Conservation (phyloP, 2,329 filamentous ascomycete genomes). For the Hypoxylon sp. region DNA sequence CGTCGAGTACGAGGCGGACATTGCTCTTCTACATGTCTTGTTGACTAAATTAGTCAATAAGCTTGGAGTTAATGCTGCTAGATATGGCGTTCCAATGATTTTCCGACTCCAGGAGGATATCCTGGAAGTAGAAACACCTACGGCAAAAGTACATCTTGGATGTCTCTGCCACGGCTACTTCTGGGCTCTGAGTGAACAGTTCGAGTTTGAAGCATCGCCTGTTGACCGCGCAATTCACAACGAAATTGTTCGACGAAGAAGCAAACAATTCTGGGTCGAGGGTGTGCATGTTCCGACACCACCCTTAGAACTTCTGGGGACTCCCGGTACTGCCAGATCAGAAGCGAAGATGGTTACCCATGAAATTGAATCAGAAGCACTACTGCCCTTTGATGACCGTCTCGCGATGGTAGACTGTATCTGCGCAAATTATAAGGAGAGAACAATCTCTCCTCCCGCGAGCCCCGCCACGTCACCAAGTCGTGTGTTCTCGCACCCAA, state of each 20-base stretch:
- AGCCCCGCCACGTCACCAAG: slow-evolving; percentile 80
- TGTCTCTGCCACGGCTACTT: slow-evolving; percentile 92
- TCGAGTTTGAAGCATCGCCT: slow-evolving; percentile 79
- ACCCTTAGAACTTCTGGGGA: slow-evolving; percentile 72
- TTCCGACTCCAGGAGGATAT: slow-evolving; percentile 90
- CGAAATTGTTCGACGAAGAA: slow-evolving; percentile 82
- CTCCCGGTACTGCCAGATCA: slow-evolving; percentile 62
- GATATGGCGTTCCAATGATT: slow-evolving; percentile 88
- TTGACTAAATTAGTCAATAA: slow-evolving; percentile 80
- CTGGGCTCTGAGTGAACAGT: slow-evolving; percentile 82
- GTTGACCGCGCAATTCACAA: slow-evolving; percentile 80
- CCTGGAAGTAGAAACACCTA: slow-evolving; percentile 73
- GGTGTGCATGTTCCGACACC: slow-evolving; percentile 79
- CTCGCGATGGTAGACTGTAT: slow-evolving; percentile 81
- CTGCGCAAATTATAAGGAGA: slow-evolving; percentile 77
- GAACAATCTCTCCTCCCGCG: slow-evolving; percentile 73
- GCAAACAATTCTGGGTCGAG: slow-evolving; percentile 84
- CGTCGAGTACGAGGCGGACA: slow-evolving; percentile 79
- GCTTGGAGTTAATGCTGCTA: slow-evolving; percentile 85
- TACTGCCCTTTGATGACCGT: slow-evolving; percentile 83
- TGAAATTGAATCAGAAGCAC: slow-evolving; percentile 72
- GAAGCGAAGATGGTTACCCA: slow-evolving; percentile 65
- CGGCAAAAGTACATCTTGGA: slow-evolving; percentile 83
- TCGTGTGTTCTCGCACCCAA: slow-evolving; percentile 73
- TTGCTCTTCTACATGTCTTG: slow-evolving; percentile 82